These are phyloP conservation scores for Hygrocybe punicea DNA, from an alignment of 768 basidiomycete genomes.

Conservation along the genomic window DNA sequence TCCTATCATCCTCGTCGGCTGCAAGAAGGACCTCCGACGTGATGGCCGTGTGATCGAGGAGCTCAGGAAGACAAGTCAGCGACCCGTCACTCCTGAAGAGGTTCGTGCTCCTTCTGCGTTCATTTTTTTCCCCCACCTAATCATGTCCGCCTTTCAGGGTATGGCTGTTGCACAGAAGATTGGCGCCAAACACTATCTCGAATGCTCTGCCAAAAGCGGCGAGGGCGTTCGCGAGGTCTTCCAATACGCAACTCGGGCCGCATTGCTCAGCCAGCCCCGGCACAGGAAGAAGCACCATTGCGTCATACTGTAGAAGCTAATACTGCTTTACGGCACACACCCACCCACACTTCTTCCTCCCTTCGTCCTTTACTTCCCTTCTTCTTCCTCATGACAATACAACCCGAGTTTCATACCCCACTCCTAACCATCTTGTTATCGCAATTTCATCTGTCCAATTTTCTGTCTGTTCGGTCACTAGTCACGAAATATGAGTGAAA, in stretches of 20 bases:
- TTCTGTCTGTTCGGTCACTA: neutral
- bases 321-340: too few species aligned
- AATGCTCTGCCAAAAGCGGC: conserved; percentile 94
- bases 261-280: conserved; percentile 63
- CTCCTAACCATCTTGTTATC: neutral
- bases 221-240: conserved; percentile 98
- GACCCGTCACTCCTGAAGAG: conserved; percentile 93
- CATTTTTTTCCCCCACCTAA: neutral
- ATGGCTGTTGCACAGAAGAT: conserved; percentile 96
- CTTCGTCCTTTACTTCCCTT: neutral
- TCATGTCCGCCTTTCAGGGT: conserved; percentile 52
- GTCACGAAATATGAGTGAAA: neutral
- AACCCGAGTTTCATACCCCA: neutral
- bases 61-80: conserved; percentile 88
- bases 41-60: conserved; percentile 93
- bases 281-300: conserved; percentile 41
- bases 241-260: conserved; percentile 93
- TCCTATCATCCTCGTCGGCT: conserved; percentile 96
- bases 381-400: neutral
- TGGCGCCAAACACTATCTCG: conserved; percentile 92
- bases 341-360: too few species aligned
- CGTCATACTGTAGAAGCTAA: conserved; percentile 29
- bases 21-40: conserved; percentile 97
- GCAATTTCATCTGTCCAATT: neutral
- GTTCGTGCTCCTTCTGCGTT: conserved; percentile 37